Conservation (phyloP, 192 early-diverging fungal genomes). For the Umbelopsis sp. region DNA sequence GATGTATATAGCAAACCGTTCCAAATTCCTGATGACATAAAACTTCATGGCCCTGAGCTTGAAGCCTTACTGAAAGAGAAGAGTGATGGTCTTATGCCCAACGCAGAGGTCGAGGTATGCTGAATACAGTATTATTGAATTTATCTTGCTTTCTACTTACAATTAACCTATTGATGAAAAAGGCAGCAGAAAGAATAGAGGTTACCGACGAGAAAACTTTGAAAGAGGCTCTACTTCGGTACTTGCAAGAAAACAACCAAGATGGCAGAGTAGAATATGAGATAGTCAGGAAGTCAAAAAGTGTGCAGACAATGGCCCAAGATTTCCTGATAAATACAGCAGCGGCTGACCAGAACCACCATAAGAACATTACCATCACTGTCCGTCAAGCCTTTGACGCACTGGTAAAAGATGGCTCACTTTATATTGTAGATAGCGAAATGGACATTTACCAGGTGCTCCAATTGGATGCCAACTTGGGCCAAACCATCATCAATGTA, state of each 20-base stretch:
- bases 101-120: not conserved
- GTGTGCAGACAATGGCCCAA: not conserved
- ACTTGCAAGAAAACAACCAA: not conserved
- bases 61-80: constrained; percentile 6
- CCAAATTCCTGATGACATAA: not conserved
- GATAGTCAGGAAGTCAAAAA: not conserved
- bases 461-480: not conserved
- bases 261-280: constrained; percentile 1
- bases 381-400: not conserved
- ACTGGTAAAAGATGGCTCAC: not conserved
- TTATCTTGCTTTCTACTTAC: too few relatives aligned
- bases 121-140: not conserved
- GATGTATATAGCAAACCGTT: constrained; percentile 13
- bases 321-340: not conserved
- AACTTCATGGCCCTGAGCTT: not conserved
- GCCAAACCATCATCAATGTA: not conserved
- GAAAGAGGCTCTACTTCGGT: not conserved
- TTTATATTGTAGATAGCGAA: not conserved
- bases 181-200: not conserved
- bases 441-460: constrained; percentile 4
- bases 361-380: not conserved
- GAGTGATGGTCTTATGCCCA: too few relatives aligned
- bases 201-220: not conserved
- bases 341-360: not conserved
- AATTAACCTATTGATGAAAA: not conserved